Percentiles rank a stretch among this genome's conserved stretches.
phyloP scores from a whole-genome alignment of 805 yeast genomes.

The Pichia kluyveri region DNA sequence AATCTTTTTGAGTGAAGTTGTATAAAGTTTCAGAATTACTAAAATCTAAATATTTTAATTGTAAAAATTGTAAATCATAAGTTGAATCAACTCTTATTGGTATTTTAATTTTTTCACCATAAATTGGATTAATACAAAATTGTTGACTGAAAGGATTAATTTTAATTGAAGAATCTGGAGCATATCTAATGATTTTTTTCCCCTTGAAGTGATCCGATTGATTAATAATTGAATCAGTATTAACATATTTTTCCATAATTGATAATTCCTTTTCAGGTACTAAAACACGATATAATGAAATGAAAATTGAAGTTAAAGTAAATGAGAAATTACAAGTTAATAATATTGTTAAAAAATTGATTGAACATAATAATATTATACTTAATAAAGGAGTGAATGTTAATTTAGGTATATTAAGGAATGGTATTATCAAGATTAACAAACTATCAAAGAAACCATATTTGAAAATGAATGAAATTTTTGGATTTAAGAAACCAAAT shows the following conservation, averaged over 20 bases:
- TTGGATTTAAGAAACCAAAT: slow-evolving; percentile 33
- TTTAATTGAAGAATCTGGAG: slow-evolving; percentile 85
- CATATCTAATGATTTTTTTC: slow-evolving; percentile 70
- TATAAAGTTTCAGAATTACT: slow-evolving; percentile 37
- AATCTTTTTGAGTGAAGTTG: slow-evolving; percentile 49
- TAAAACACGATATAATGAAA: slow-evolving; percentile 12
- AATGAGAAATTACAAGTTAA: slow-evolving; percentile 43
- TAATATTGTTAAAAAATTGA: slow-evolving; percentile 45
- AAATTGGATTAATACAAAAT: slow-evolving; percentile 45
- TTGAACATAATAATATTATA: slow-evolving; percentile 33
- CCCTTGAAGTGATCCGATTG: slow-evolving; percentile 71
- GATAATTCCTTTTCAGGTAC: slow-evolving; percentile 26
- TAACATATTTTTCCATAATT: slow-evolving; percentile 25
- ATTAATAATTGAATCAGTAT: slow-evolving; percentile 29
- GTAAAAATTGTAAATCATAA: slow-evolving; percentile 57
- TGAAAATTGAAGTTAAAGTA: slow-evolving; percentile 29
- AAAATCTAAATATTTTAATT: slow-evolving; percentile 52
- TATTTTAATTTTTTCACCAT: slow-evolving; percentile 31
- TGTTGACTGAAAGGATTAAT: slow-evolving; percentile 66
- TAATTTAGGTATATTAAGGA: slow-evolving; percentile 66
- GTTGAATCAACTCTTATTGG: slow-evolving; percentile 82
- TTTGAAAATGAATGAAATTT: slow-evolving; percentile 56
- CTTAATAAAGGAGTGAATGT: slow-evolving; percentile 54
- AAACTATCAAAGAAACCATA: slow-evolving; percentile 67
- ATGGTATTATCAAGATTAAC: slow-evolving; percentile 62